Conservation (phyloP, 2,329 filamentous ascomycete genomes). For the Epichloe brachyelytri region DNA sequence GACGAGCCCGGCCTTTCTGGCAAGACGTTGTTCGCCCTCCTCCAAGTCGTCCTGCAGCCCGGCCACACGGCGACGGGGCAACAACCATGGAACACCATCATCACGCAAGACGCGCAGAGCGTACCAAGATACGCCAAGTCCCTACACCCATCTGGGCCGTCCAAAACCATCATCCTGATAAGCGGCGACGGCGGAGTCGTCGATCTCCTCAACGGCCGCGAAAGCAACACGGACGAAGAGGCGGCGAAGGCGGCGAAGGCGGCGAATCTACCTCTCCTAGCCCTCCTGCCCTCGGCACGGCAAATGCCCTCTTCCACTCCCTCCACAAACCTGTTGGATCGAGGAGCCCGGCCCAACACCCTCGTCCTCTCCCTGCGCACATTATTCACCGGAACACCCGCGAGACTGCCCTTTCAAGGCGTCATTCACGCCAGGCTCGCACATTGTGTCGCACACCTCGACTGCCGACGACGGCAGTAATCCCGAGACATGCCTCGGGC, state of each 20-base stretch:
- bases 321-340: constrained; percentile 44
- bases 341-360: constrained; percentile 23
- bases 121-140: constrained; percentile 48
- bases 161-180: constrained; percentile 56
- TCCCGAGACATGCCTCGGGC: constrained; percentile 7
- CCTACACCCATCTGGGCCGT: constrained; percentile 14
- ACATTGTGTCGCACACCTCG: constrained; percentile 26
- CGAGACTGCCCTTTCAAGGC: constrained; percentile 49
- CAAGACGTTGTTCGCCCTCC: constrained; percentile 40
- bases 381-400: constrained; percentile 43
- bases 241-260: too few relatives aligned
- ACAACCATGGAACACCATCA: constrained; percentile 27
- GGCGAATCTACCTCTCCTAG: constrained; percentile 28
- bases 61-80: neutral
- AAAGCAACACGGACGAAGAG: constrained; percentile 6
- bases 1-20: constrained; percentile 43
- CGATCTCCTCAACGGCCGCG: constrained; percentile 59
- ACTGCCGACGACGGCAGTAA: neutral
- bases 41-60: constrained; percentile 24
- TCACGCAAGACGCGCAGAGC: constrained; percentile 50
- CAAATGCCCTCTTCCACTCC: constrained; percentile 52
- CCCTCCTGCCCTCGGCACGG: constrained; percentile 51
- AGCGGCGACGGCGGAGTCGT: constrained; percentile 81
- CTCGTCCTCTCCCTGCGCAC: constrained; percentile 40
- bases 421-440: constrained; percentile 45